Percentiles rank a stretch among this genome's conserved stretches.
Conservation (phyloP, 2,329 filamentous ascomycete species). For the Botryotinia globosa region DNA sequence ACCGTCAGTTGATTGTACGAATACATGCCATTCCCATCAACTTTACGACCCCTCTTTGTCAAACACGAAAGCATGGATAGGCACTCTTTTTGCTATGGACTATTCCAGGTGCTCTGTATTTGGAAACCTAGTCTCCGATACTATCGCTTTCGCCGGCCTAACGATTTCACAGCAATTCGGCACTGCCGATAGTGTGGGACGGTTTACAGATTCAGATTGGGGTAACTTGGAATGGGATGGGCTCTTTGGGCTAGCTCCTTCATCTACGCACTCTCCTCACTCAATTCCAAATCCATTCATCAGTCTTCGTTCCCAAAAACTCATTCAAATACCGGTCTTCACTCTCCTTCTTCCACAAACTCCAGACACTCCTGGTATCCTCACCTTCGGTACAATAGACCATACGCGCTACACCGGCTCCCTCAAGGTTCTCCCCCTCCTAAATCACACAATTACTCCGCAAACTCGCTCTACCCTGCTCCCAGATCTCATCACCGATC, state of each 20-base stretch:
- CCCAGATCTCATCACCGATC: neutral
- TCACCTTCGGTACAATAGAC: slow-evolving; percentile 9
- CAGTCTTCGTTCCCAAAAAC: neutral
- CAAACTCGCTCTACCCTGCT: neutral
- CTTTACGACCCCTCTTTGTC: slow-evolving; percentile 9
- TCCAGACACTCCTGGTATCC: neutral
- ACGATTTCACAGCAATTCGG: slow-evolving; percentile 9
- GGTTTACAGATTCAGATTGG: slow-evolving; percentile 12
- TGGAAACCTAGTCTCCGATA: slow-evolving; percentile 4
- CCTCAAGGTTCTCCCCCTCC: neutral
- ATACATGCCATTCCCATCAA: slow-evolving; percentile 1
- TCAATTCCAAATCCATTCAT: neutral
- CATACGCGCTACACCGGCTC: neutral
- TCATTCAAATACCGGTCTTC: neutral
- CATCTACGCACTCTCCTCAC: neutral
- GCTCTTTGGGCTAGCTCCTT: slow-evolving; percentile 1
- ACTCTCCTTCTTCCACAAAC: slow-evolving; percentile 8
- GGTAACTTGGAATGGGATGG: slow-evolving; percentile 18
- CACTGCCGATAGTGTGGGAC: neutral
- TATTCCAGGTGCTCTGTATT: slow-evolving; percentile 5
- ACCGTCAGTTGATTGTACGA: slow-evolving; percentile 5
- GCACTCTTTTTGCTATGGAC: neutral
- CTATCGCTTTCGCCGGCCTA: neutral
- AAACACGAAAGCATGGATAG: neutral
- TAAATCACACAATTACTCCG: neutral